These are phyloP conservation scores for Halenospora varia DNA, from an alignment of 495 filamentous ascomycete genomes.

Conservation along the genomic window DNA sequence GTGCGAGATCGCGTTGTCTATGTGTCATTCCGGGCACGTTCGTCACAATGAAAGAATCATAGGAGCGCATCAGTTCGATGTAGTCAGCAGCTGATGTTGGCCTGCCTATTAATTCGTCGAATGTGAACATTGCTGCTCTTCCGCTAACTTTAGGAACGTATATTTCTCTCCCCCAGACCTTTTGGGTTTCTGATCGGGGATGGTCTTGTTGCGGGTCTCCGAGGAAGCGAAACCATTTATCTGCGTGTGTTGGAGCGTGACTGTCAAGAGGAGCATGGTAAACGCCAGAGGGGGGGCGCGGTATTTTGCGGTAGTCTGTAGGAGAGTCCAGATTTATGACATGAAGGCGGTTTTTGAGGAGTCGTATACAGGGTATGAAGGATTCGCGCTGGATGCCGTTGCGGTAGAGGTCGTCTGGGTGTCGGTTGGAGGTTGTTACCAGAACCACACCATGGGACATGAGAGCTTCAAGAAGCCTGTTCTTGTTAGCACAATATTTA, in stretches of 20 bases:
- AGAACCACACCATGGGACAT: constrained; percentile 97
- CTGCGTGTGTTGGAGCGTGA: constrained; percentile 72
- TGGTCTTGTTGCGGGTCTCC: constrained; percentile 76
- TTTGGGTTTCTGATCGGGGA: constrained; percentile 70
- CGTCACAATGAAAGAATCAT: constrained; percentile 87
- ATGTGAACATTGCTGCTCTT: constrained; percentile 81
- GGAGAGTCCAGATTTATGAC: constrained; percentile 93
- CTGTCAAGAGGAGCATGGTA: constrained; percentile 80
- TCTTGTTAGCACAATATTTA: constrained; percentile 4
- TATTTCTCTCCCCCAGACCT: constrained; percentile 93
- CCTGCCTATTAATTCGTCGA: constrained; percentile 80
- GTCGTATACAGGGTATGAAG: constrained; percentile 92
- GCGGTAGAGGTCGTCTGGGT: constrained; percentile 93
- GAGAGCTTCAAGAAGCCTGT: constrained; percentile 75
- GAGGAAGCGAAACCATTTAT: constrained; percentile 93
- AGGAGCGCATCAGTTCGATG: constrained; percentile 84
- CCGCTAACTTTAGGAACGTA: constrained; percentile 84
- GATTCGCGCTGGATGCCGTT: constrained; percentile 95
- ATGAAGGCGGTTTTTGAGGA: constrained; percentile 74
- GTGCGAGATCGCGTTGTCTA: constrained; percentile 78
- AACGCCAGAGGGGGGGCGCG: constrained; percentile 86
- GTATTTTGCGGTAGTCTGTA: constrained; percentile 96
- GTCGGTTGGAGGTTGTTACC: constrained; percentile 94
- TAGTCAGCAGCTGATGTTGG: constrained; percentile 94
- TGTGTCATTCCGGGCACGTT: constrained; percentile 90